Percentiles rank a stretch among this genome's conserved stretches.
phyloP scores from a whole-genome alignment of 2,329 filamentous ascomycete species.

The Aspergillus pseudoviridinutans region DNA sequence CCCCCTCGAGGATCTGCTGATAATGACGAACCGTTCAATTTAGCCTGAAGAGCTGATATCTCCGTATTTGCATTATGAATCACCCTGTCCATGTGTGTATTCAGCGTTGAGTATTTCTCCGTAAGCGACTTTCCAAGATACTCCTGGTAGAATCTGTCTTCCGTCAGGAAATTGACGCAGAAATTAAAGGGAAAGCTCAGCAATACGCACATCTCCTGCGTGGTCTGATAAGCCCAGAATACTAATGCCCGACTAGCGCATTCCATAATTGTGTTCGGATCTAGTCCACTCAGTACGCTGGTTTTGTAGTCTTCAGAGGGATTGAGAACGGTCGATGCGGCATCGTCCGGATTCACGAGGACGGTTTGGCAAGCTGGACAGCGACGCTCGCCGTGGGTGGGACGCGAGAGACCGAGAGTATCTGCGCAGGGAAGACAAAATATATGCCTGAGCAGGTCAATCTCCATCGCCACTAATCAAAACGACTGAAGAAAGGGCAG shows the following conservation, averaged over 20 bases:
- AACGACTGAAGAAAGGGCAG: conserved; percentile 4
- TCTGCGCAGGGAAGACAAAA: conserved; percentile 77
- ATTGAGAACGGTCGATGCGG: conserved; percentile 65
- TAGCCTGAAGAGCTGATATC: conserved; percentile 62
- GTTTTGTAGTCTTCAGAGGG: conserved; percentile 89
- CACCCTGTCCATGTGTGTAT: conserved; percentile 65
- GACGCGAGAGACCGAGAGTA: conserved; percentile 56
- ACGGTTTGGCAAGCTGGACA: conserved; percentile 75
- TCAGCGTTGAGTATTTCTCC: conserved; percentile 66
- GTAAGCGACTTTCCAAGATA: conserved; percentile 66
- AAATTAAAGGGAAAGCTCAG: neutral
- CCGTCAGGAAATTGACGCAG: conserved; percentile 5
- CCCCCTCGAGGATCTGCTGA: neutral
- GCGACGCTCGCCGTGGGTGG: conserved; percentile 49
- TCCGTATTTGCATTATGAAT: conserved; percentile 72
- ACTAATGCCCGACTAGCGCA: conserved; percentile 73
- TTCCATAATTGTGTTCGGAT: conserved; percentile 78
- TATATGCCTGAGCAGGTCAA: conserved; percentile 61
- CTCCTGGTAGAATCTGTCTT: conserved; percentile 67
- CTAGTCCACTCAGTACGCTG: conserved; percentile 76
- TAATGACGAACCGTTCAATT: conserved; percentile 55
- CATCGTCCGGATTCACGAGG: conserved; percentile 70
- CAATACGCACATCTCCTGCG: conserved; percentile 68
- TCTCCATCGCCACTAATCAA: neutral
- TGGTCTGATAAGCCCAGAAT: conserved; percentile 84